Evolutionary conservation across 495 filamentous ascomycete genomes (phyloP).

Genomic region (Pyrenopolyporus hunteri): DNA sequence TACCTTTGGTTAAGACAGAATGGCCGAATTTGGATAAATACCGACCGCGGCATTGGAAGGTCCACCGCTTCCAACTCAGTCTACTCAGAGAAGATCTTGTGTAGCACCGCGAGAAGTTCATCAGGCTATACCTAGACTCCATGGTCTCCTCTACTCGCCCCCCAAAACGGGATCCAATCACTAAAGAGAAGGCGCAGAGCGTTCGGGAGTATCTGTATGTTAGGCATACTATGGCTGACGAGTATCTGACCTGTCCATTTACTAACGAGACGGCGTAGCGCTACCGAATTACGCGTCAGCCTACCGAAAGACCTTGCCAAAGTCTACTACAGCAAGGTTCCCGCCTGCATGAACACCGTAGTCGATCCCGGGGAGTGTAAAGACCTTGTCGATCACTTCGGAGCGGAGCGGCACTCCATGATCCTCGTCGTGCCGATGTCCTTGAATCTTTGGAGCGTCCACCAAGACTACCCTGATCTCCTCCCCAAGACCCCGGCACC

Average conservation of each 20-base stretch:
- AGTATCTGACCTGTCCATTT: too few species aligned
- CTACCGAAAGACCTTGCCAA: slow-evolving; percentile 24
- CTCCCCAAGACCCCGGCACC: slow-evolving; percentile 34
- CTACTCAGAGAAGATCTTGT: slow-evolving; percentile 26
- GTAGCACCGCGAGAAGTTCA: slow-evolving; percentile 34
- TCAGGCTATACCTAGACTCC: slow-evolving; percentile 26
- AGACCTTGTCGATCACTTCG: slow-evolving; percentile 27
- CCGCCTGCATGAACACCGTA: slow-evolving; percentile 16
- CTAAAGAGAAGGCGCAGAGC: background rate
- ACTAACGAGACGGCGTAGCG: slow-evolving; percentile 10
- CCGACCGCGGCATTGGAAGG: slow-evolving; percentile 8
- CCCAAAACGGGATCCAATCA: slow-evolving; percentile 26
- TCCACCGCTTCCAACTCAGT: slow-evolving; percentile 18
- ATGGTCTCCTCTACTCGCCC: slow-evolving; percentile 21
- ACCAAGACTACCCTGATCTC: slow-evolving; percentile 34
- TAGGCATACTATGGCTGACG: too few species aligned
- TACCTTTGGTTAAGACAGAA: slow-evolving; percentile 7
- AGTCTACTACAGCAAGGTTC: slow-evolving; percentile 28
- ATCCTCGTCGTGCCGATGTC: slow-evolving; percentile 31
- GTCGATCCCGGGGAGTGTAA: slow-evolving; percentile 25
- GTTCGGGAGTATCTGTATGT: slow-evolving; percentile 22
- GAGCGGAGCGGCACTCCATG: slow-evolving; percentile 31
- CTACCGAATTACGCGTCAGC: slow-evolving; percentile 22
- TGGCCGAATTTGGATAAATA: slow-evolving; percentile 29
- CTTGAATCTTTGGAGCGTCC: slow-evolving; percentile 29